Evolutionary conservation across 2,329 filamentous ascomycete species (phyloP).

Genomic region (Phialocephala subalpina): DNA sequence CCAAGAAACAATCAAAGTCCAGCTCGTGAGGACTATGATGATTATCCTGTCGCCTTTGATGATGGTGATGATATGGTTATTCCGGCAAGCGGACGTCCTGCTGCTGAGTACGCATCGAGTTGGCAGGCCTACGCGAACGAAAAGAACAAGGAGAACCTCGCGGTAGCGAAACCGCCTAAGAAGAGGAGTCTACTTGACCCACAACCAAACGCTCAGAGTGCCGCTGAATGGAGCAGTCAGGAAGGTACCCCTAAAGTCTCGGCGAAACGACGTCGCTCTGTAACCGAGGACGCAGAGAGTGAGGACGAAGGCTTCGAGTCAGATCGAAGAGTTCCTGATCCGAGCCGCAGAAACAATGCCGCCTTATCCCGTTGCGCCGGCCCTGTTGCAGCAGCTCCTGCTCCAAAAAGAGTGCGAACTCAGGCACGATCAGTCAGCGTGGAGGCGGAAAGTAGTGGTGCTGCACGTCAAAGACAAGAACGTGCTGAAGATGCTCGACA

Average conservation of each 20-base stretch:
- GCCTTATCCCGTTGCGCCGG: slow-evolving; percentile 5
- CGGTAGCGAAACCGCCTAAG: slow-evolving; percentile 2
- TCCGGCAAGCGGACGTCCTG: slow-evolving; percentile 16
- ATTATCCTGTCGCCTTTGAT: neutral
- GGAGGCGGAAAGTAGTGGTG: slow-evolving; percentile 23
- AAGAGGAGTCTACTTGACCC: slow-evolving; percentile 33
- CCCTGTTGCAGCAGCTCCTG: slow-evolving; percentile 10
- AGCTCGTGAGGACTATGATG: neutral
- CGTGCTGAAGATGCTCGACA: slow-evolving; percentile 6
- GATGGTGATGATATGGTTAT: slow-evolving; percentile 11
- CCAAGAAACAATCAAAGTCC: neutral
- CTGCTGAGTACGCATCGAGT: slow-evolving; percentile 6
- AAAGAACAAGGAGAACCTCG: slow-evolving; percentile 43
- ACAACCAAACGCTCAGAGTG: slow-evolving; percentile 31
- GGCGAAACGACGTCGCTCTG: slow-evolving; percentile 2
- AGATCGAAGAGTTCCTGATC: slow-evolving; percentile 33
- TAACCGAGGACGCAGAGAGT: slow-evolving; percentile 28
- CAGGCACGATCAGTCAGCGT: neutral
- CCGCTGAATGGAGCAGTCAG: slow-evolving; percentile 32
- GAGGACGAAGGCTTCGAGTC: slow-evolving; percentile 38
- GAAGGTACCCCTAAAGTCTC: slow-evolving; percentile 16
- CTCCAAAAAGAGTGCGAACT: slow-evolving; percentile 19
- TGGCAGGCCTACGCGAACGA: slow-evolving; percentile 21
- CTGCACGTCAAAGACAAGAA: slow-evolving; percentile 26
- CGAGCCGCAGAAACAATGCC: slow-evolving; percentile 23